Conservation (phyloP, 192 early-diverging fungal species). For the Backusella tuberculispora region DNA sequence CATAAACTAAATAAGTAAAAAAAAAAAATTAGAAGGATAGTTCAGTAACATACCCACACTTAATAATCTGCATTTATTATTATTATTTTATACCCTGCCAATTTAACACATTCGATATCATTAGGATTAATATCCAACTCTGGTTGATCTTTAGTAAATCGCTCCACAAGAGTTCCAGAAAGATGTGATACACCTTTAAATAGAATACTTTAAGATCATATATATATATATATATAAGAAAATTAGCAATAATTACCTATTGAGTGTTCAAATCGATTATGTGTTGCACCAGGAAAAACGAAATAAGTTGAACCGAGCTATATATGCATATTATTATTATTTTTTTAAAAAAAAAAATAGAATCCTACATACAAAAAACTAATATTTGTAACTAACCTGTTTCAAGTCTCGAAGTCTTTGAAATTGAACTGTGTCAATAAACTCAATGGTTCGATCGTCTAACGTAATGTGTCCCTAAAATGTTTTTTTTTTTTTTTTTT, state of each 20-base stretch:
- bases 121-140: conserved; percentile 76
- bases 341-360: not conserved
- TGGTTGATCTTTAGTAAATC: conserved; percentile 74
- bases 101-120: conserved; percentile 83
- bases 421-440: conserved; percentile 95
- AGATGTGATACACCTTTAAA: conserved; percentile 79
- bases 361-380: not conserved
- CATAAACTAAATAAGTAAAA: conserved; percentile 53
- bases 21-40: not conserved
- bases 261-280: conserved; percentile 97
- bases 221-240: not conserved
- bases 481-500: conserved; percentile 53
- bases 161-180: conserved; percentile 71
- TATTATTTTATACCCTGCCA: no score
- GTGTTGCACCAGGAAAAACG: conserved; percentile 92
- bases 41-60: not conserved
- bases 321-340: not conserved
- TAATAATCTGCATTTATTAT: no score
- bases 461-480: conserved; percentile 76
- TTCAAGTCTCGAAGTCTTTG: conserved; percentile 94
- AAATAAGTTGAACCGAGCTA: conserved; percentile 81
- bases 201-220: conserved; percentile 11
- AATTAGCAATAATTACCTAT: conserved; percentile 44
- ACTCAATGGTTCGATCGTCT: conserved; percentile 61
- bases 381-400: conserved; percentile 52